phyloP scores from a whole-genome alignment of 1,284 basidiomycete genomes.

The Ustilago loliicola region DNA sequence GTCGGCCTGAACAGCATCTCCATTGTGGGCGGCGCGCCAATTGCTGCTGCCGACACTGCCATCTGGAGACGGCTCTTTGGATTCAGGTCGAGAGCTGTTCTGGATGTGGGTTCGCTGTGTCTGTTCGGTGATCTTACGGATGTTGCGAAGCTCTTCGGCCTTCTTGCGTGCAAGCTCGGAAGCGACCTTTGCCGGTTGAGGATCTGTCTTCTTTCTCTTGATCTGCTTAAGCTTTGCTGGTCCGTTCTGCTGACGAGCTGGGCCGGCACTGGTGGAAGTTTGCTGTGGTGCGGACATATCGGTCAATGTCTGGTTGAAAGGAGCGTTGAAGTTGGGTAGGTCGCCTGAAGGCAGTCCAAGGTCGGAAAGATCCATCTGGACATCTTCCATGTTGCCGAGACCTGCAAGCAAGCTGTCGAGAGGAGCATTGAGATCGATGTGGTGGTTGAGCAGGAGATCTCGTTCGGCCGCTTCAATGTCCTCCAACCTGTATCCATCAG shows the following conservation, averaged over 20 bases:
- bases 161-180: constrained; percentile 47
- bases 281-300: constrained; percentile 13
- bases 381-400: constrained; percentile 49
- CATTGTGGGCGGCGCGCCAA: constrained; percentile 11
- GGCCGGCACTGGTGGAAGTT: constrained; percentile 11
- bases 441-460: constrained; percentile 49
- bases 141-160: constrained; percentile 43
- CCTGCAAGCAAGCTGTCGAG: constrained; percentile 53
- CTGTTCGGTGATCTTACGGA: constrained; percentile 47
- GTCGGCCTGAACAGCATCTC: constrained; percentile 25
- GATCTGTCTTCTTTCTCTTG: constrained; percentile 47
- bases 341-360: constrained; percentile 33
- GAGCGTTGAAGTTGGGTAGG: constrained; percentile 50
- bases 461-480: constrained; percentile 57
- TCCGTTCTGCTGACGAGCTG: constrained; percentile 16
- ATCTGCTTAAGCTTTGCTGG: constrained; percentile 44
- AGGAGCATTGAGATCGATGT: constrained; percentile 57
- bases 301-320: constrained; percentile 37
- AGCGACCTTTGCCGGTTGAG: constrained; percentile 40
- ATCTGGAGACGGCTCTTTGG: constrained; percentile 40
- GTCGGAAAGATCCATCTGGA: constrained; percentile 51
- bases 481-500: constrained; percentile 45
- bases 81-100: constrained; percentile 29
- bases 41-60: constrained; percentile 27
- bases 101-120: constrained; percentile 54